Evolutionary conservation across 192 early-diverging fungal genomes (phyloP), one percentile per base, ranked within the genome.

Genomic region (Coemansia furcata): DNA sequence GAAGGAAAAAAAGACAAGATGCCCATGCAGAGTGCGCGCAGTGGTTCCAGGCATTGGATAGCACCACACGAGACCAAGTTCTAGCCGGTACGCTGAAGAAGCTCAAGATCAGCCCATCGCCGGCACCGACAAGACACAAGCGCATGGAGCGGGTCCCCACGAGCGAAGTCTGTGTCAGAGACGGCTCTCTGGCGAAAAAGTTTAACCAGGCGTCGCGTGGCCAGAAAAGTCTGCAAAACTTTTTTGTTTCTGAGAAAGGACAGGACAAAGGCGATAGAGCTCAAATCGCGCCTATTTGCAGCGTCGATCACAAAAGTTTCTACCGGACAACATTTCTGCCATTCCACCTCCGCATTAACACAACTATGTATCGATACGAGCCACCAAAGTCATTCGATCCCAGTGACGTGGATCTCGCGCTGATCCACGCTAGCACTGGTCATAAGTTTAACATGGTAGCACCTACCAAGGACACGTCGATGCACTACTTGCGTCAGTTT

Each of bases 151-250:
- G n/a, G 9, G 15, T n/a, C 8, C n/a, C n/a, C 3, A 46, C 30
- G 30, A 54, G 59, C 15, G 49, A 38, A 4, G 3, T 6, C 5
- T 12, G 30, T 10, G 23, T 40, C 12, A n/a, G 12, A 32, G 50
- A 42, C 39, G 63, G 36, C 15, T 32, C 19, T 9, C 7, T 37
- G 4, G 8, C 60, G 6, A 46, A 60, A 23, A 71, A 71, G 61
- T n/a, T 61, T 19, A 43, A 30, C 26, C 62, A 66, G 14, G n/a
- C 37, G 26, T 33, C 66, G 19, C 75, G 66, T 4, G 76, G 76
- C 35, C 77, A 84, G 63, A 62, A 44, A 12, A 79, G 73, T 37
- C 59, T 84, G 47, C 77, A 79, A 57, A 78, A 32, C 40, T 84
- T 84, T 65, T 84, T 84, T 62, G 42, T 61, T 1, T 57, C 43